Conservation (phyloP, 768 basidiomycete species). For the Mycena kentingensis region DNA sequence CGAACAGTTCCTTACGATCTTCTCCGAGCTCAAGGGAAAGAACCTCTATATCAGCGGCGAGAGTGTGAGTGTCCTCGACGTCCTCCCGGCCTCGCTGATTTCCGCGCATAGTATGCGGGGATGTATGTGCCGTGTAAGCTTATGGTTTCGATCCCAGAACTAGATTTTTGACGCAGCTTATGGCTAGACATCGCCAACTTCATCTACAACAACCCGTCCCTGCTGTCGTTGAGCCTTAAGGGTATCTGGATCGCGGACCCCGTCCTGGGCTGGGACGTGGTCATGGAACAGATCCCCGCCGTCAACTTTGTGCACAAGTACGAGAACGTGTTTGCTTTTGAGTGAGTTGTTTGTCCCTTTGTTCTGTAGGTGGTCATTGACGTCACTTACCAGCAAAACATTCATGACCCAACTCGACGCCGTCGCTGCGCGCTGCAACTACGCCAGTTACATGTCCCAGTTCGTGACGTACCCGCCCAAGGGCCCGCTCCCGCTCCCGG, state of each 20-base stretch:
- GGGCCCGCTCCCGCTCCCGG: slow-evolving; percentile 69
- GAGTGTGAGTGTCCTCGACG: slow-evolving; percentile 55
- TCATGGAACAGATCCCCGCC: slow-evolving; percentile 70
- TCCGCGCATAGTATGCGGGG: slow-evolving; percentile 62
- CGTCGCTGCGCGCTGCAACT: slow-evolving; percentile 57
- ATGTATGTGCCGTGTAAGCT: slow-evolving; percentile 56
- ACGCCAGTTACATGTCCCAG: slow-evolving; percentile 60
- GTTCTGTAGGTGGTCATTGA: neutral
- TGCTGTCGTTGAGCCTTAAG: slow-evolving; percentile 58
- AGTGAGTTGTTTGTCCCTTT: slow-evolving; percentile 43
- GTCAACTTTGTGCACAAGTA: slow-evolving; percentile 77
- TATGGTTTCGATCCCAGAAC: slow-evolving; percentile 1
- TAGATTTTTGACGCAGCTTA: neutral
- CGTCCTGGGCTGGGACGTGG: slow-evolving; percentile 59
- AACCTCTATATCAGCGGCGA: slow-evolving; percentile 73
- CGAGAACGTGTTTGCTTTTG: slow-evolving; percentile 68
- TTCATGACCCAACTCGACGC: slow-evolving; percentile 62
- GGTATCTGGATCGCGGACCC: slow-evolving; percentile 77
- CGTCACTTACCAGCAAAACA: slow-evolving; percentile 47
- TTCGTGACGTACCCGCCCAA: slow-evolving; percentile 69
- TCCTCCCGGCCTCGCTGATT: neutral
- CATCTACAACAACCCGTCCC: slow-evolving; percentile 60
- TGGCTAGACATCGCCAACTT: slow-evolving; percentile 70
- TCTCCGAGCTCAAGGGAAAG: slow-evolving; percentile 71
- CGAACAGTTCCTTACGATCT: slow-evolving; percentile 75